A percentile compares a stretch with the other conserved stretches of the same genome.
These are phyloP conservation scores for Stagonosporopsis chrysanthemi DNA, from an alignment of 2,329 filamentous ascomycete genomes.

Conservation along the genomic window DNA sequence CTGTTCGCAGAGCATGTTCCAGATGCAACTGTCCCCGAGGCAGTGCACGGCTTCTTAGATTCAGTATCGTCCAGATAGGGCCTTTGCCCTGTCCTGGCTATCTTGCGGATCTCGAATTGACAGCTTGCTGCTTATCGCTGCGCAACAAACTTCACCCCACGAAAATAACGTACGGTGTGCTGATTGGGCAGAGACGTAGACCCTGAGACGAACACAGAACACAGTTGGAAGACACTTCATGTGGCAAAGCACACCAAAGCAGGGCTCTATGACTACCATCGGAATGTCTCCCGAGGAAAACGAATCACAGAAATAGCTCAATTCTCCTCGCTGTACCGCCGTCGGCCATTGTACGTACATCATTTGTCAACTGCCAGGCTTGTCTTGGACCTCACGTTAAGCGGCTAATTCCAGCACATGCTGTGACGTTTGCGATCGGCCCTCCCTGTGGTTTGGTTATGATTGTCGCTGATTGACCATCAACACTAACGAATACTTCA, in stretches of 20 bases:
- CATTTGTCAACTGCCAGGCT: constrained; percentile 24
- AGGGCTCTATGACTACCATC: constrained; percentile 16
- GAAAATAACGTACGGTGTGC: constrained; percentile 12
- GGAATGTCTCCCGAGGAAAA: constrained; percentile 16
- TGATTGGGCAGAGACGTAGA: constrained; percentile 27
- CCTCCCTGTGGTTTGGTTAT: background rate
- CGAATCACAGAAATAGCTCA: constrained; percentile 21
- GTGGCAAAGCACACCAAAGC: constrained; percentile 19
- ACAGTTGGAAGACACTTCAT: constrained; percentile 12
- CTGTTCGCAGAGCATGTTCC: constrained; percentile 7
- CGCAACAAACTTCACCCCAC: constrained; percentile 33
- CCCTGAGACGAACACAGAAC: constrained; percentile 22
- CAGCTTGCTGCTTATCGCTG: constrained; percentile 31
- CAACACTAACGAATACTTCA: background rate
- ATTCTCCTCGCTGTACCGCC: constrained; percentile 18
- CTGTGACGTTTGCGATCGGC: background rate
- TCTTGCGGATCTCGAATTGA: constrained; percentile 13
- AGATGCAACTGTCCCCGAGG: constrained; percentile 12
- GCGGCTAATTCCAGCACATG: background rate
- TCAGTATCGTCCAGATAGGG: constrained; percentile 15
- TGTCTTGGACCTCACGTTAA: constrained; percentile 6
- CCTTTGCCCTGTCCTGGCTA: constrained; percentile 16
- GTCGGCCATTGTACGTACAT: constrained; percentile 35
- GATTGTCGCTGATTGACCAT: background rate
- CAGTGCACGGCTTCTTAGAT: constrained; percentile 10